Percentiles rank a stretch among this genome's conserved stretches.
Conservation (phyloP, 495 filamentous ascomycete species). For the Talaromyces adpressus region DNA sequence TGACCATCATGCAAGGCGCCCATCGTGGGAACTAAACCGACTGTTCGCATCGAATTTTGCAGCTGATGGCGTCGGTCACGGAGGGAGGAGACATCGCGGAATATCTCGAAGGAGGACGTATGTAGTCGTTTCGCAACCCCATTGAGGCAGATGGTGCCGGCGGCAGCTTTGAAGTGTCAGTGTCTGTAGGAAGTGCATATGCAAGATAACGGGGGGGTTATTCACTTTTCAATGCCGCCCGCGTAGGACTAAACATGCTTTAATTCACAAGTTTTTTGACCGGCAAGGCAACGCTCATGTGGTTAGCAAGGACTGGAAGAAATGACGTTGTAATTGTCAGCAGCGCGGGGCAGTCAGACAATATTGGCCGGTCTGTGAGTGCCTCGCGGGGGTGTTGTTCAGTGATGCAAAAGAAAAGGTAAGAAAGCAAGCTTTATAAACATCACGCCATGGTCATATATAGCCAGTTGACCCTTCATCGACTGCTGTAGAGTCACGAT, state of each 20-base stretch:
- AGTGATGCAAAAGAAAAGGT: neutral
- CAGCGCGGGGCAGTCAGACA: neutral
- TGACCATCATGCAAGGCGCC: conserved; percentile 91
- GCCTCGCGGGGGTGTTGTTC: neutral
- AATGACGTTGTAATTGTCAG: neutral
- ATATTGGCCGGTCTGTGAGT: neutral
- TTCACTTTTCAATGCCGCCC: neutral
- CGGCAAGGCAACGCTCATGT: neutral
- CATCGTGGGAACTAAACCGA: conserved; percentile 95
- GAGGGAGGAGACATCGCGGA: conserved; percentile 64
- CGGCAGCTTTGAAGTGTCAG: neutral
- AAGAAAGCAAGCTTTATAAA: neutral
- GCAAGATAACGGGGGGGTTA: neutral
- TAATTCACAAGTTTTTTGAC: neutral
- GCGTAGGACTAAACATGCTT: neutral
- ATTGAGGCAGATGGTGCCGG: neutral
- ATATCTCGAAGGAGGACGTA: conserved; percentile 52
- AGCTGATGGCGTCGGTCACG: conserved; percentile 66
- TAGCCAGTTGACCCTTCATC: neutral
- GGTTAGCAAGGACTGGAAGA: neutral
- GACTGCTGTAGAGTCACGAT: neutral
- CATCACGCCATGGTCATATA: neutral
- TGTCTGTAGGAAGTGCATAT: neutral
- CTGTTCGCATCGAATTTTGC: conserved; percentile 57
- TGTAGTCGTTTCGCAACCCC: neutral